These are phyloP conservation scores for Aspergillus sclerotiicarbonarius DNA, from an alignment of 495 filamentous ascomycete species.

Conservation along the genomic window DNA sequence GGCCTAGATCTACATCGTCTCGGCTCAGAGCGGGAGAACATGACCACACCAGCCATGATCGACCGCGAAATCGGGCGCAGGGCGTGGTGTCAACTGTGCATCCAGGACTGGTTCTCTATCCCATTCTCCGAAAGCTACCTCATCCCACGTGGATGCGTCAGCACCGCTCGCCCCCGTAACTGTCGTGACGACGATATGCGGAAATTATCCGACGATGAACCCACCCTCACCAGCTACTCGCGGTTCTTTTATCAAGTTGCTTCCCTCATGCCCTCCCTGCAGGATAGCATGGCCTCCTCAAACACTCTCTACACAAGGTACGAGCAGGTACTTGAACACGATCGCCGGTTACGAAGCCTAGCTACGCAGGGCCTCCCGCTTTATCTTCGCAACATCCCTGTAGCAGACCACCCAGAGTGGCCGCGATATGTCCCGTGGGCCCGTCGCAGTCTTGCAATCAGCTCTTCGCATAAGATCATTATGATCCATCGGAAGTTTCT, in stretches of 20 bases:
- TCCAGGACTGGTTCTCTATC: conserved; percentile 48
- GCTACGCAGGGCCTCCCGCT: conserved; percentile 25
- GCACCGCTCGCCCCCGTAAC: conserved; percentile 29
- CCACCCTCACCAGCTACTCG: conserved; percentile 30
- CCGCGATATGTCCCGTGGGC: conserved; percentile 39
- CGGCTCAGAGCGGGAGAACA: conserved; percentile 11
- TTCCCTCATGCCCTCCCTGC: conserved; percentile 33
- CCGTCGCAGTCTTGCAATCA: conserved; percentile 33
- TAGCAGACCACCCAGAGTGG: conserved; percentile 31
- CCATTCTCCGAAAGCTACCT: conserved; percentile 42
- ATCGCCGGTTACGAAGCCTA: conserved; percentile 32
- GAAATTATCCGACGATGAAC: conserved; percentile 26
- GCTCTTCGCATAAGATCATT: conserved; percentile 44
- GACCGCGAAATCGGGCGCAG: conserved; percentile 36
- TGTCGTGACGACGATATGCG: conserved; percentile 33
- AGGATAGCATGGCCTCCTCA: conserved; percentile 32
- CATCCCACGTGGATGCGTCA: conserved; percentile 32
- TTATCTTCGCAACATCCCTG: conserved; percentile 27
- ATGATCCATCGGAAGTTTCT: conserved; percentile 48
- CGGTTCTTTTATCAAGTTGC: conserved; percentile 38
- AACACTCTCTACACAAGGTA: conserved; percentile 35
- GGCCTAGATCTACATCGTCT: conserved; percentile 29
- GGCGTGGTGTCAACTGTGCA: conserved; percentile 38
- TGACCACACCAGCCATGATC: conserved; percentile 10
- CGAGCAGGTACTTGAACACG: conserved; percentile 38